Evolutionary conservation across 345 rosid genomes (phyloP).

Genomic region (Ailanthus altissimus): DNA sequence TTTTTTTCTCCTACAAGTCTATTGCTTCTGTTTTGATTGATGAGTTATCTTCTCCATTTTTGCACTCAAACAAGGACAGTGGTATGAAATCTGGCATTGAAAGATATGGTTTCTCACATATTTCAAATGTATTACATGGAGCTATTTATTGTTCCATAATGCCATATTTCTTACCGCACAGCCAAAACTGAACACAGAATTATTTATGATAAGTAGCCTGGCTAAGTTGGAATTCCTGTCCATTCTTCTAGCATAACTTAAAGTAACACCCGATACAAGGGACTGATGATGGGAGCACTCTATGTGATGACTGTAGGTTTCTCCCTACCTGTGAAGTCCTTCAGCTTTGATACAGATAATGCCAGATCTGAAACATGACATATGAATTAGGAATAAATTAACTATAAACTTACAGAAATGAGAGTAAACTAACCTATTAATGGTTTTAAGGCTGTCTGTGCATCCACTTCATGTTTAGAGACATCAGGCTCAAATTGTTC

Average conservation of each 20-base stretch:
- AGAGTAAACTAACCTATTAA: slow-evolving; percentile 60
- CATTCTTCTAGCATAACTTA: slow-evolving; percentile 26
- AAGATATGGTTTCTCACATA: slow-evolving; percentile 4
- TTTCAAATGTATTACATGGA: slow-evolving; percentile 28
- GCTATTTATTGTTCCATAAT: slow-evolving; percentile 27
- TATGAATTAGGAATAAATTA: slow-evolving; percentile 16
- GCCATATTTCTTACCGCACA: slow-evolving; percentile 23
- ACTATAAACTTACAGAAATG: slow-evolving; percentile 9
- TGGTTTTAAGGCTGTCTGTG: slow-evolving; percentile 80
- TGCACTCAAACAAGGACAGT: background rate
- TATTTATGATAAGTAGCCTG: slow-evolving; percentile 8
- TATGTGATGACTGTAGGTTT: slow-evolving; percentile 94
- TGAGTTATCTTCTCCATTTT: background rate
- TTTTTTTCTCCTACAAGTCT: background rate
- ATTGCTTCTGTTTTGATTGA: background rate
- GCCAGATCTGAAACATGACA: slow-evolving; percentile 67
- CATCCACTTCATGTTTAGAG: slow-evolving; percentile 86
- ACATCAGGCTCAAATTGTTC: slow-evolving; percentile 84
- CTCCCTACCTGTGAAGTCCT: slow-evolving; percentile 89
- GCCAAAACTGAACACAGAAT: slow-evolving; percentile 41
- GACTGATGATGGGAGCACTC: background rate
- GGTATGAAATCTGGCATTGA: background rate
- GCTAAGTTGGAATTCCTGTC: slow-evolving; percentile 30
- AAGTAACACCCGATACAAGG: slow-evolving; percentile 18
- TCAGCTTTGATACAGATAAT: slow-evolving; percentile 78